Conservation (phyloP, 2,329 filamentous ascomycete species). For the Zymoseptoria tritici region DNA sequence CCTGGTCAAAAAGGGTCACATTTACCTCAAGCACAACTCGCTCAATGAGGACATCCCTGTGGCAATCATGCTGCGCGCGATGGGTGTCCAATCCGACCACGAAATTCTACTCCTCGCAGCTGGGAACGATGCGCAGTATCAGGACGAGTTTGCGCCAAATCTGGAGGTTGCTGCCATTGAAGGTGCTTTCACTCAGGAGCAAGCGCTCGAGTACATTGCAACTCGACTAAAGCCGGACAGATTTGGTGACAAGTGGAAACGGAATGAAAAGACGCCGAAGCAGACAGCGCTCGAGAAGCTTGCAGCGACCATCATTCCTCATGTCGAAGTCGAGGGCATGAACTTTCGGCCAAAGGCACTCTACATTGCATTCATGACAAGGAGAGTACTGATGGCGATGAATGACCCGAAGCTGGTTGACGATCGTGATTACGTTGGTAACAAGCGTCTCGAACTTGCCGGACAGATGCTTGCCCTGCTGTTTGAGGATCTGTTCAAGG, state of each 20-base stretch:
- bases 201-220: constrained; percentile 89
- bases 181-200: constrained; percentile 84
- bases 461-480: constrained; percentile 88
- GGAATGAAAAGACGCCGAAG: constrained; percentile 66
- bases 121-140: constrained; percentile 78
- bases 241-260: constrained; percentile 40
- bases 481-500: constrained; percentile 97
- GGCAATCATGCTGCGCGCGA: constrained; percentile 82
- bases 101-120: constrained; percentile 90
- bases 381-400: constrained; percentile 89
- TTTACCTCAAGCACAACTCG: constrained; percentile 87
- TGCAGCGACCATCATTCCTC: constrained; percentile 86
- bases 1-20: constrained; percentile 83
- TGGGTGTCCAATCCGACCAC: constrained; percentile 88
- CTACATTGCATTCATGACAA: constrained; percentile 94
- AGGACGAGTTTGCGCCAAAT: constrained; percentile 91
- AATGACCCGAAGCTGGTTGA: constrained; percentile 85
- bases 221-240: constrained; percentile 79
- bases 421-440: constrained; percentile 95
- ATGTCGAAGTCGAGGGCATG: constrained; percentile 82
- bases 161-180: constrained; percentile 85
- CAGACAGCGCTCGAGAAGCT: constrained; percentile 91
- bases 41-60: constrained; percentile 91
- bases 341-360: constrained; percentile 97
- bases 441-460: constrained; percentile 90